Evolutionary conservation across 2,329 filamentous ascomycete genomes (phyloP).

Genomic region (Fusarium aywerte): DNA sequence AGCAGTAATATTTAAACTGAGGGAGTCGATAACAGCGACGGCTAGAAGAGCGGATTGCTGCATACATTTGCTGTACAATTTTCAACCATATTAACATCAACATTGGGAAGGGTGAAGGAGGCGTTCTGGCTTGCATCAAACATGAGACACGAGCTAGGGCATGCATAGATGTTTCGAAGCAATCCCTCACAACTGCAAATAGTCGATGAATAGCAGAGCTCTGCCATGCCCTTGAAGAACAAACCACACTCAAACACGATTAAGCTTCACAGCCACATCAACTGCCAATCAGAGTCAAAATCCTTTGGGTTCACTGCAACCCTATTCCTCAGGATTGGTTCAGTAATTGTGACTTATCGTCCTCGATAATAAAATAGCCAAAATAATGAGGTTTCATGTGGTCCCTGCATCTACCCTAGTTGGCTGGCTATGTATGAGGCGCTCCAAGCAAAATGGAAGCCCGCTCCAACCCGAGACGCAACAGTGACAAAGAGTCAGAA

Average conservation of each 20-base stretch:
- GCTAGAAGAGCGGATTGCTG: constrained; percentile 25
- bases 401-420: constrained; percentile 17
- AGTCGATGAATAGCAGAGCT: constrained; percentile 27
- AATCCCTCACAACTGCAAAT: constrained; percentile 27
- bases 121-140: constrained; percentile 33
- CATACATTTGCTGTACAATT: constrained; percentile 22
- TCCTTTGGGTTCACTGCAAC: not conserved
- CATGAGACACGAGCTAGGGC: constrained; percentile 35
- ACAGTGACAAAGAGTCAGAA: not conserved
- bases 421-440: constrained; percentile 13
- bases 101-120: constrained; percentile 33
- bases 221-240: constrained; percentile 21
- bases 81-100: constrained; percentile 11
- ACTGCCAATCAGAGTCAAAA: constrained; percentile 17
- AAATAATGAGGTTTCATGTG: constrained; percentile 30
- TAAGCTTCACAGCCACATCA: constrained; percentile 1
- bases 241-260: constrained; percentile 21
- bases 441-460: constrained; percentile 20
- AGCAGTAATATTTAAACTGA: constrained; percentile 24
- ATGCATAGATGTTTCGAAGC: constrained; percentile 5
- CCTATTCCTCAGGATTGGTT: not conserved
- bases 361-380: constrained; percentile 3
- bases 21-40: constrained; percentile 1
- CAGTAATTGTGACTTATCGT: constrained; percentile 16
- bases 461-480: constrained; percentile 21